Percentiles rank a stretch among this genome's conserved stretches.
phyloP scores from a whole-genome alignment of 1,139 yeast genomes.

The Tardiomyces digboiensis region DNA sequence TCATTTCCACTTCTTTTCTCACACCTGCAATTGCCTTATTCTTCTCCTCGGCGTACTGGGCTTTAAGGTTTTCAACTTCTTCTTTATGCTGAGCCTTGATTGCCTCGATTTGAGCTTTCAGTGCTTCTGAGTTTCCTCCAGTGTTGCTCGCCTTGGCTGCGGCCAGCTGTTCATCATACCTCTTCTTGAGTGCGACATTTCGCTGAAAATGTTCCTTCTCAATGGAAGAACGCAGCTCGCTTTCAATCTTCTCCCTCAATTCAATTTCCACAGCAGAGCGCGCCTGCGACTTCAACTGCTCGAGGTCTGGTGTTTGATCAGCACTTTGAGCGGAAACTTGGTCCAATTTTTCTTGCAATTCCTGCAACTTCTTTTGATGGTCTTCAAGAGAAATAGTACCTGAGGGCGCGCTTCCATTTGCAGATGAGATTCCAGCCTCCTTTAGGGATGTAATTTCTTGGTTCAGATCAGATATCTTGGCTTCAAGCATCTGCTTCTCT shows the following conservation, averaged over 20 bases:
- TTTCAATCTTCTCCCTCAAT: not conserved
- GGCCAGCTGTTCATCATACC: not conserved
- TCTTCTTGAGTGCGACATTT: not conserved
- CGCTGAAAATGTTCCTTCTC: not conserved
- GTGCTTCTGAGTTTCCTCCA: constrained; percentile 2
- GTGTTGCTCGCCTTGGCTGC: not conserved
- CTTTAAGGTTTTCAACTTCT: constrained; percentile 1
- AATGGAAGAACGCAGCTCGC: not conserved
- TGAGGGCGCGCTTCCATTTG: too few relatives aligned
- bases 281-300: constrained; percentile 3
- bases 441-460: not conserved
- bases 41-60: constrained; percentile 11
- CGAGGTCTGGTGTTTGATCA: not conserved
- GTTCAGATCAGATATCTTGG: constrained; percentile 3
- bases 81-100: constrained; percentile 3
- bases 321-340: not conserved
- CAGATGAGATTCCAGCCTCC: not conserved
- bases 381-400: constrained; percentile 1
- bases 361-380: constrained; percentile 6
- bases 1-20: constrained; percentile 21
- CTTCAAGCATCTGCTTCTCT: constrained; percentile 5
- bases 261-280: constrained; percentile 1
- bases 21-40: constrained; percentile 7
- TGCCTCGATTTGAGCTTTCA: constrained; percentile 4
- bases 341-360: constrained; percentile 1